A percentile compares a stretch with the other conserved stretches of the same genome.
phyloP scores from a whole-genome alignment of 164 flowering plant species.

The Piper betle region DNA sequence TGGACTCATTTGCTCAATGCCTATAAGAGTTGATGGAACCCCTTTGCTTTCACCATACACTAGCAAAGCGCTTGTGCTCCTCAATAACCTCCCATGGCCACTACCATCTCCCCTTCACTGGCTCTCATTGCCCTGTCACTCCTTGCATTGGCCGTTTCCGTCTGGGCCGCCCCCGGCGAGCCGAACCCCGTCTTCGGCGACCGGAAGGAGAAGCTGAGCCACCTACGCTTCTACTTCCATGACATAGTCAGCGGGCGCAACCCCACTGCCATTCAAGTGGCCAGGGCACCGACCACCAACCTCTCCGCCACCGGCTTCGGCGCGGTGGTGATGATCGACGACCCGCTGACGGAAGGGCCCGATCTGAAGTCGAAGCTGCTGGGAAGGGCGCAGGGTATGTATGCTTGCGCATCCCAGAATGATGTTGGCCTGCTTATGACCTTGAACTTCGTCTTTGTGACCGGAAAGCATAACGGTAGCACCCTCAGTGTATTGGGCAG shows the following conservation, averaged over 20 bases:
- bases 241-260: slow-evolving; percentile 12
- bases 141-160: not conserved
- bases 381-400: slow-evolving; percentile 19
- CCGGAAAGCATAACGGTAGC: slow-evolving; percentile 19
- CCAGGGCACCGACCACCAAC: slow-evolving; percentile 1
- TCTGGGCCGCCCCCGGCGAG: not conserved
- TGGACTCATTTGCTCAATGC: no score
- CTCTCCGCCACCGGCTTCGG: slow-evolving; percentile 14
- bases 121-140: not conserved
- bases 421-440: slow-evolving; percentile 16
- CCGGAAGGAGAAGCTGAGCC: no score
- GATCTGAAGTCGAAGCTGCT: slow-evolving; percentile 12
- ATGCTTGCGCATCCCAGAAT: slow-evolving; percentile 2
- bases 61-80: no score
- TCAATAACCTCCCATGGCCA: not conserved
- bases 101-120: not conserved
- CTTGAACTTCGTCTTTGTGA: slow-evolving; percentile 14
- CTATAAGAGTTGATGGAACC: no score
- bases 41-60: no score
- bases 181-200: not conserved
- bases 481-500: slow-evolving; percentile 1
- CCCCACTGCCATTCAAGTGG: slow-evolving; percentile 13
- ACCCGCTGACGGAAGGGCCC: slow-evolving; percentile 21
- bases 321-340: slow-evolving; percentile 12
- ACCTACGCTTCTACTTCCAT: slow-evolving; percentile 3